These are phyloP conservation scores for Podaxis sp. DNA, from an alignment of 768 basidiomycete genomes.

Conservation along the genomic window DNA sequence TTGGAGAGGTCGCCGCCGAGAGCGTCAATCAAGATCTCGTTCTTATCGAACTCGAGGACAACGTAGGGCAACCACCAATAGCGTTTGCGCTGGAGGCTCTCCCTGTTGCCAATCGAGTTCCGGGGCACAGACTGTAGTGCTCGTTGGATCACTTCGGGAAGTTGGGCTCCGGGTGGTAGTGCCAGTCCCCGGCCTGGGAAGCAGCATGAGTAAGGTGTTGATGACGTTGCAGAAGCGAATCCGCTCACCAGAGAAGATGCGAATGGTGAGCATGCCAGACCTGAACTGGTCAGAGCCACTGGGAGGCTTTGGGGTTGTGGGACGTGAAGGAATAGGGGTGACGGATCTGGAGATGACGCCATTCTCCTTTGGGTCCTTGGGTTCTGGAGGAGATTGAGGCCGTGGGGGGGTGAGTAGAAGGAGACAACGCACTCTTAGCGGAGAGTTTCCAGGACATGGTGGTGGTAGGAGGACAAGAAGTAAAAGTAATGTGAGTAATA, in stretches of 20 bases:
- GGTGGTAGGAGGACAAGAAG: slow-evolving; percentile 10
- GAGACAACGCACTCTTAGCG: slow-evolving; percentile 36
- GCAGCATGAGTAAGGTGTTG: not conserved
- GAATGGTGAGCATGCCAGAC: slow-evolving; percentile 91
- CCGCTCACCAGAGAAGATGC: slow-evolving; percentile 84
- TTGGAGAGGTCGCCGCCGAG: slow-evolving; percentile 88
- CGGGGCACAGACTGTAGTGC: slow-evolving; percentile 68
- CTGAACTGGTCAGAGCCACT: slow-evolving; percentile 64
- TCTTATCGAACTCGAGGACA: slow-evolving; percentile 97
- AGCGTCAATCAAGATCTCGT: slow-evolving; percentile 95
- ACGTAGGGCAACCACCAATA: slow-evolving; percentile 97
- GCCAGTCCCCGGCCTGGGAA: slow-evolving; percentile 71
- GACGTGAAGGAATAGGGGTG: slow-evolving; percentile 79
- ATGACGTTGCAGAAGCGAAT: slow-evolving; percentile 12
- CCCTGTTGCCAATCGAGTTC: slow-evolving; percentile 71
- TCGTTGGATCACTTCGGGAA: slow-evolving; percentile 84
- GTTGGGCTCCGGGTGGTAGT: slow-evolving; percentile 70
- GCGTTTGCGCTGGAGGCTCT: slow-evolving; percentile 89
- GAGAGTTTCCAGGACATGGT: slow-evolving; percentile 58
- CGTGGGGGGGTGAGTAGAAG: slow-evolving; percentile 8
- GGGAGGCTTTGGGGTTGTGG: slow-evolving; percentile 69
- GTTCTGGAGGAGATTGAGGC: slow-evolving; percentile 37
- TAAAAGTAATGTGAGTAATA: not conserved
- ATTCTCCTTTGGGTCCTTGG: slow-evolving; percentile 71
- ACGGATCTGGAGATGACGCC: slow-evolving; percentile 73